Conservation (phyloP, 352 stramenopile species). For the Phytophthora capsici region DNA sequence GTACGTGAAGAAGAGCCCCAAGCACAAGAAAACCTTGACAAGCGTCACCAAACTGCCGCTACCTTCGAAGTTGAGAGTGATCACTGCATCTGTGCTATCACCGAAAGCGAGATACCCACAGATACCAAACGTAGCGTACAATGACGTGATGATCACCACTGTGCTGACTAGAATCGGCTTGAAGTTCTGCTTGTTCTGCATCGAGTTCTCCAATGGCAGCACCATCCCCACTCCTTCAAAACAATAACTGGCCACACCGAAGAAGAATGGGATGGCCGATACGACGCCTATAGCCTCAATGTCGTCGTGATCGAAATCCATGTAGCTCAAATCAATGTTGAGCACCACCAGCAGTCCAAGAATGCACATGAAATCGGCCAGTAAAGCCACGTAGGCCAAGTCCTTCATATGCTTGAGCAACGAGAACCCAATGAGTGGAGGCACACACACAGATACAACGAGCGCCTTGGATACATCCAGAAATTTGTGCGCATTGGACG, state of each 20-base stretch:
- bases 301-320: constrained; percentile 52
- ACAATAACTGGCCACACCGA: constrained; percentile 89
- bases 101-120: constrained; percentile 90
- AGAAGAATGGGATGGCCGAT: constrained; percentile 85
- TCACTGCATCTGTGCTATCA: constrained; percentile 79
- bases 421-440: constrained; percentile 78
- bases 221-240: constrained; percentile 93
- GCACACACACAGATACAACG: constrained; percentile 64
- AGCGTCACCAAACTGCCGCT: constrained; percentile 63
- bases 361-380: constrained; percentile 92
- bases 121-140: constrained; percentile 90
- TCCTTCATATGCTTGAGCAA: constrained; percentile 90
- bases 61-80: constrained; percentile 90
- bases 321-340: constrained; percentile 82
- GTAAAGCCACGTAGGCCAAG: constrained; percentile 85
- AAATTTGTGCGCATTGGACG: constrained; percentile 86
- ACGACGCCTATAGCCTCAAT: constrained; percentile 70
- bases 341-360: constrained; percentile 84
- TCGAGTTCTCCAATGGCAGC: constrained; percentile 89
- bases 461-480: constrained; percentile 58
- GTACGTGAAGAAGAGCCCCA: constrained; percentile 93
- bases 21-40: constrained; percentile 88
- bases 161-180: constrained; percentile 68
- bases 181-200: constrained; percentile 80
- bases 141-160: constrained; percentile 82